Evolutionary conservation across 306 rosid species (phyloP).

Genomic region (Prinsepia uniflora): DNA sequence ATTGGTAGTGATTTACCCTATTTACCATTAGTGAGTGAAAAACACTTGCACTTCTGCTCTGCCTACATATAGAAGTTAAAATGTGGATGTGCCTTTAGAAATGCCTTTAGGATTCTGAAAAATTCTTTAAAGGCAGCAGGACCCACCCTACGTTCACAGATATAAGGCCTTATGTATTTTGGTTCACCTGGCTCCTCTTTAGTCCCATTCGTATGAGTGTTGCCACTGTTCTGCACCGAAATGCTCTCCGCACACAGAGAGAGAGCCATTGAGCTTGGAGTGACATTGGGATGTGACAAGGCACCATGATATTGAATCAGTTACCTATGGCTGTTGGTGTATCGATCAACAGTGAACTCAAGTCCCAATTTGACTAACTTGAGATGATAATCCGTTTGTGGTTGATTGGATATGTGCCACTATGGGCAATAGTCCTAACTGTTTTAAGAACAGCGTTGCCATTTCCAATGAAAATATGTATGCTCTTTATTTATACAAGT

Average conservation of each 20-base stretch:
- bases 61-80: not conserved
- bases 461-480: too few species aligned
- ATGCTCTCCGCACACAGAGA: too few species aligned
- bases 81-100: not conserved
- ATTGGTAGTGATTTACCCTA: not conserved
- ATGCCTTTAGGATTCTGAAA: not conserved
- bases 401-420: slow-evolving; percentile 1
- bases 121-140: too few species aligned
- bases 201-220: too few species aligned
- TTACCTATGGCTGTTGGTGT: not conserved
- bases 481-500: too few species aligned
- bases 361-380: not conserved
- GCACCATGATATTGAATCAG: slow-evolving; percentile 1
- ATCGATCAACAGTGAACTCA: not conserved
- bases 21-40: not conserved
- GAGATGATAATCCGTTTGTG: not conserved
- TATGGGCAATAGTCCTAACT: not conserved
- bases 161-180: too few species aligned
- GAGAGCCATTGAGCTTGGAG: not conserved
- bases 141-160: too few species aligned
- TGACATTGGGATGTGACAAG: slow-evolving; percentile 22
- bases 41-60: not conserved
- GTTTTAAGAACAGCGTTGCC: not conserved
- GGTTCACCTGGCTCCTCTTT: too few species aligned
- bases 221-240: too few species aligned